Conservation (phyloP, 345 rosid species). For the Brassica rapa region DNA sequence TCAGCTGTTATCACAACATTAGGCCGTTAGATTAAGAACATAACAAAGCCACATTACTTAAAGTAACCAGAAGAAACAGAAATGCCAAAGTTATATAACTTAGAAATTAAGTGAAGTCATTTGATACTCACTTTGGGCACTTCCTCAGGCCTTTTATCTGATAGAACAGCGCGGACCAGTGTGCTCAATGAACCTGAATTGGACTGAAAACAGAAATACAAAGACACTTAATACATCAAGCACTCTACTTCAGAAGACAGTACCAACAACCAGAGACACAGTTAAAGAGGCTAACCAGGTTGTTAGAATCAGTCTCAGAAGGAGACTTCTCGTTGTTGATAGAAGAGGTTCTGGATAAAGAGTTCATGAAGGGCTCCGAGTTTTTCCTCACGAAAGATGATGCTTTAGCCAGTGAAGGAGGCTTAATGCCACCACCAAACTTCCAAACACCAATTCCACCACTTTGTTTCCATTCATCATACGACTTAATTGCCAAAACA, state of each 20-base stretch:
- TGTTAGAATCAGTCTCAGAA: constrained; percentile 50
- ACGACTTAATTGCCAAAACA: constrained; percentile 81
- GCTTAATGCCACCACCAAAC: constrained; percentile 72
- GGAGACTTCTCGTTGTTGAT: constrained; percentile 43
- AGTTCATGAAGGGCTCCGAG: constrained; percentile 71
- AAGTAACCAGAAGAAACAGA: constrained; percentile 17
- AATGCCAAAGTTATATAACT: not conserved
- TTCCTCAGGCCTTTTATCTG: constrained; percentile 84
- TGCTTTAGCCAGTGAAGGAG: constrained; percentile 49
- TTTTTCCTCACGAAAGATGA: constrained; percentile 59
- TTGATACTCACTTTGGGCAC: constrained; percentile 61
- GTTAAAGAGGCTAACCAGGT: constrained; percentile 60
- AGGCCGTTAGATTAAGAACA: constrained; percentile 25
- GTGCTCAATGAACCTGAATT: constrained; percentile 60
- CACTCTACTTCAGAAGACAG: constrained; percentile 2
- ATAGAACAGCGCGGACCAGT: constrained; percentile 74
- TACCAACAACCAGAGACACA: constrained; percentile 15
- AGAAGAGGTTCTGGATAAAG: constrained; percentile 62
- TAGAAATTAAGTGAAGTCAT: not conserved
- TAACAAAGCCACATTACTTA: constrained; percentile 5
- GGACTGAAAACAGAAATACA: constrained; percentile 43
- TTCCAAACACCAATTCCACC: constrained; percentile 87
- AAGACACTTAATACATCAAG: constrained; percentile 9
- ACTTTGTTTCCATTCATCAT: constrained; percentile 71
- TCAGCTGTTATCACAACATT: constrained; percentile 55